Conservation (phyloP, 2,329 filamentous ascomycete species). For the Monilinia fructicola region DNA sequence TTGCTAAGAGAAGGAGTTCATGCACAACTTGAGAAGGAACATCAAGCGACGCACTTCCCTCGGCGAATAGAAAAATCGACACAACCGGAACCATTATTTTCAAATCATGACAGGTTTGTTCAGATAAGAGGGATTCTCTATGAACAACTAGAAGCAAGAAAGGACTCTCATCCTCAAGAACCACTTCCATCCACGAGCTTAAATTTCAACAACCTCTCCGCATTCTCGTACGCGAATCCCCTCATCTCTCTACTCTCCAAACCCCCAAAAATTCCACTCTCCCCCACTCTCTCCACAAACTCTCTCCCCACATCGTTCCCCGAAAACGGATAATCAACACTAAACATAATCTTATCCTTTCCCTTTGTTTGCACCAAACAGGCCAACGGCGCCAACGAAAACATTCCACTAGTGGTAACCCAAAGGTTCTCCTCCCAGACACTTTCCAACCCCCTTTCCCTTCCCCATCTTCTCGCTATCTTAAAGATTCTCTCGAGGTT, state of each 20-base stretch:
- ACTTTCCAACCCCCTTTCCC: conserved; percentile 44
- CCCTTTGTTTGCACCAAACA: conserved; percentile 47
- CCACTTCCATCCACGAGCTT: conserved; percentile 1
- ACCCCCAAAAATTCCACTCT: conserved; percentile 50
- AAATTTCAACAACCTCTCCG: conserved; percentile 48
- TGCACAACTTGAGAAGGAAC: no score
- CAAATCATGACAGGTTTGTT: no score
- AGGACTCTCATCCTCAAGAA: background rate
- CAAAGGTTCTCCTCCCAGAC: conserved; percentile 58
- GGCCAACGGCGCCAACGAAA: conserved; percentile 49
- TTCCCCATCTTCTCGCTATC: conserved; percentile 39
- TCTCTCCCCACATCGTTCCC: conserved; percentile 49
- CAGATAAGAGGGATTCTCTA: no score
- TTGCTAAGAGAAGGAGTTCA: background rate
- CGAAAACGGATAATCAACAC: conserved; percentile 58
- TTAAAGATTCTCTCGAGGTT: conserved; percentile 50
- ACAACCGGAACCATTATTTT: no score
- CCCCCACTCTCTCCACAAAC: conserved; percentile 50
- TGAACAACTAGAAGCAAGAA: no score
- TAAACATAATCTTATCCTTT: conserved; percentile 54
- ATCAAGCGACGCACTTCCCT: background rate
- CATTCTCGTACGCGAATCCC: conserved; percentile 52
- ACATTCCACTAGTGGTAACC: conserved; percentile 57
- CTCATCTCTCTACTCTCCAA: conserved; percentile 47
- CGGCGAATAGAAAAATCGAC: no score